Base-by-base conservation (phyloP, 176 grass and related monocot genomes). In the Rhynchospora pubera region DNA sequence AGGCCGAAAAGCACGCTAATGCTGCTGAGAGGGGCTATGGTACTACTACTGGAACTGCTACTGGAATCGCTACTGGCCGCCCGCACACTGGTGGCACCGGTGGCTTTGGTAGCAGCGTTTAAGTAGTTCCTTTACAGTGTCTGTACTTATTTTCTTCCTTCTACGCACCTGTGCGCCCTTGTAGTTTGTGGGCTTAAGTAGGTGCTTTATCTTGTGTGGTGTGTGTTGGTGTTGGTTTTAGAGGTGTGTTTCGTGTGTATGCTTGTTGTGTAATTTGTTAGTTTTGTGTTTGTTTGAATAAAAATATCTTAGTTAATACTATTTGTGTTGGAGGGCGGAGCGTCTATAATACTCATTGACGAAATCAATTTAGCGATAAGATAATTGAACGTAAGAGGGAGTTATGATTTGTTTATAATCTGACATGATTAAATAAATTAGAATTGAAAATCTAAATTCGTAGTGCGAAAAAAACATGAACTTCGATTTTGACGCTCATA, bases 1-100 rank as follows among this genome's bases (percentile, higher is more conserved):
- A 85, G 28, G 78, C 81, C 1, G 81, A 88, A 64, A 91, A 86
- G 73, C 68, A 47, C 59, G 28, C 47, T 4, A 83, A 88, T 55
- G 85, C 85, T 5, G 70, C 83, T 13, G 69, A 87, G 65, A 78
- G 52, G 62, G 53, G n/a, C 44, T 5, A 79, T 23, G 71, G 82
- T 44, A 61, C 83, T 79, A 30, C 14, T 55, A 63, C 67, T 8
- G 68, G 64, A 21, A 57, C 72, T 3, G 22, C 51, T 58, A 26
- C 69, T 4, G 78, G 66, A 13, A 69, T 12, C 15, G 14, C 57
- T 11, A 81, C 79, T 8, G 79, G 79, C 7, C 56, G 42, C 26
- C 28, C 76, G 57, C 51, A 21, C 59, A 58, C 79, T 39, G 34
- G 34, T 5, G 34, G 34, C 60, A 65, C 79, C 23, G 60, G 79